phyloP scores from a whole-genome alignment of 306 rosid genomes.

The Rosa chinensis region DNA sequence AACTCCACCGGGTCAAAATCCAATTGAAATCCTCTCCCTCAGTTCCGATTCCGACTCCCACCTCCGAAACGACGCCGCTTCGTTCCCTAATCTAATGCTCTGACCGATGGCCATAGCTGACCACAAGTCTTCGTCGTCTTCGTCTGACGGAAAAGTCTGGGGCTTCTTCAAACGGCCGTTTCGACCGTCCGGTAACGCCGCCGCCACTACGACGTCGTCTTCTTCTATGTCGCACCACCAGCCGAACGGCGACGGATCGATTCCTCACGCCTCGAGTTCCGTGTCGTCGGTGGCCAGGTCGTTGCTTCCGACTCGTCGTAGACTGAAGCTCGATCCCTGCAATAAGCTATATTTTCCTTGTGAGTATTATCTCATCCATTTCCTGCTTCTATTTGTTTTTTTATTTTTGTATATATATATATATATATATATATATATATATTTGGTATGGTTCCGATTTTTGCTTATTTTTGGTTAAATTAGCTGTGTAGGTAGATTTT shows the following conservation, averaged over 20 bases:
- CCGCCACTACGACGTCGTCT: conserved; percentile 47
- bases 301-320: conserved; percentile 86
- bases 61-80: neutral
- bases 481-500: neutral
- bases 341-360: conserved; percentile 94
- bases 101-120: conserved; percentile 71
- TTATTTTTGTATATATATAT: neutral
- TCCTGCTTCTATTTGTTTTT: neutral
- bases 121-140: conserved; percentile 60
- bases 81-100: conserved; percentile 23
- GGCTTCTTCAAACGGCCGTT: conserved; percentile 84
- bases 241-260: conserved; percentile 54
- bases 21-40: conserved; percentile 26
- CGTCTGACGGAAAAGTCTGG: conserved; percentile 86
- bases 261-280: conserved; percentile 51
- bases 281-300: conserved; percentile 94
- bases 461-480: neutral
- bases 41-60: conserved; percentile 25
- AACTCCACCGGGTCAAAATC: conserved; percentile 29
- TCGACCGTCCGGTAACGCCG: conserved; percentile 41
- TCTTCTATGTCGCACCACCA: conserved; percentile 30
- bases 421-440: neutral
- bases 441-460: neutral
- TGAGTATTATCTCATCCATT: conserved; percentile 28
- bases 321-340: conserved; percentile 97